Base-by-base conservation (phyloP, 371 early-diverging fungal genomes). In the Mortierella sp. region DNA sequence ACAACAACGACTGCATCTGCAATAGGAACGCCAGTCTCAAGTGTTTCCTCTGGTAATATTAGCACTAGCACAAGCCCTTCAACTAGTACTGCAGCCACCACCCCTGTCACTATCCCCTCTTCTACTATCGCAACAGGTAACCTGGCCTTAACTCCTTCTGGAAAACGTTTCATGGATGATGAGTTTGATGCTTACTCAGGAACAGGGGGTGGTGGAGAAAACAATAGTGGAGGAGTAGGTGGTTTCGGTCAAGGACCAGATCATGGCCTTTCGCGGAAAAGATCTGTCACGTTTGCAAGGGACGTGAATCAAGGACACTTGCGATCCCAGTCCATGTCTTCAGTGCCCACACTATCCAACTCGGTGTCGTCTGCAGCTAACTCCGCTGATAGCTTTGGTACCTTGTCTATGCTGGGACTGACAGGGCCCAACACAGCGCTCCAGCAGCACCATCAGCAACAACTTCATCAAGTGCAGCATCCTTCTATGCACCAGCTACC, bases 301-400 rank as follows among this genome's bases (percentile, higher is more conserved):
- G 81, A 80, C 2, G 66, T 80, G 20, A 70, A 62, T 28, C 79
- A 78, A 62, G 78, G 78, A 10, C 79, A 78, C 20, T 37, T 68
- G 54, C 72, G 81, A 35, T 80, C 81, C 32, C 81, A 80, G 55
- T 80, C 81, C 35, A 64, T 80, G 72, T 80, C 81, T 1, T 71
- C 81, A 22, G 69, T 80, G 54, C 81, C 81, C 11, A 62, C 78
- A 5, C 52, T 49, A 28, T 51, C 76, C 4, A 61, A 26, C 24
- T 3, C 58, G 2, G 14, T 66, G 24, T 60, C 76, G 16, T 43
- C 65, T 10, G 35, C 55, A 35, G 40, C 59, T 30, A 22, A 64
- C 10, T 68, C 78, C 0, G 54, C 72, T 20, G 66, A 45, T 47
- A 70, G 58, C 12, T 69, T 66, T 55, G 64, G 75, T 18, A 30